Evolutionary conservation across 2,329 filamentous ascomycete genomes (phyloP).

Genomic region (Chalaropsis thielavioides): DNA sequence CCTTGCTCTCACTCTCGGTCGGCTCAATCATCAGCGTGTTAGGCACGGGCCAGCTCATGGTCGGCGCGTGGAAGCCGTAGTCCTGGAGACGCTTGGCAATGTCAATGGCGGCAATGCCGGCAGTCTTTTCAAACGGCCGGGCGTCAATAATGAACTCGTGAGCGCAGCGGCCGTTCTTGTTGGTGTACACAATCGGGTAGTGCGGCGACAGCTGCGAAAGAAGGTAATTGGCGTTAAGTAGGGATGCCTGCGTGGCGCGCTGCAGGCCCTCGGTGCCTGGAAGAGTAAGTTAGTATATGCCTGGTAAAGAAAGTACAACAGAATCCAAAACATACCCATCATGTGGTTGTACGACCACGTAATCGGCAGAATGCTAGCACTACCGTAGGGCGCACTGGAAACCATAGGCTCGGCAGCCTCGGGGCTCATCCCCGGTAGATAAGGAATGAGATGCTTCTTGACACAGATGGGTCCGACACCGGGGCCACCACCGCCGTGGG

Average conservation of each 20-base stretch:
- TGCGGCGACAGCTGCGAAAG: constrained; percentile 72
- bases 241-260: constrained; percentile 76
- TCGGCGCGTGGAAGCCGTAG: constrained; percentile 93
- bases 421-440: constrained; percentile 46
- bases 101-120: constrained; percentile 81
- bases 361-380: constrained; percentile 83
- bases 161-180: constrained; percentile 71
- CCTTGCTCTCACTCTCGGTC: constrained; percentile 83
- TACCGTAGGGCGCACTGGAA: constrained; percentile 72
- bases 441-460: constrained; percentile 61
- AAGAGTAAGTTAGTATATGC: constrained; percentile 18
- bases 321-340: constrained; percentile 48
- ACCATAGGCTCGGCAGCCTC: constrained; percentile 41
- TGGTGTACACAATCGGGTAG: constrained; percentile 89
- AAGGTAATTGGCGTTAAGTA: constrained; percentile 97
- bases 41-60: constrained; percentile 90
- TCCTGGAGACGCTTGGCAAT: constrained; percentile 94
- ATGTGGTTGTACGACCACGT: constrained; percentile 91
- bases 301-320: neutral
- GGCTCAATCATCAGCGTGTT: constrained; percentile 98
- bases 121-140: constrained; percentile 67
- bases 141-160: constrained; percentile 95
- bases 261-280: constrained; percentile 54
- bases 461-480: constrained; percentile 91
- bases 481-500: constrained; percentile 85